Percentiles rank a stretch among this genome's conserved stretches.
These are phyloP conservation scores for Apiotrichum laibachii DNA, from an alignment of 1,284 basidiomycete species.

Conservation along the genomic window DNA sequence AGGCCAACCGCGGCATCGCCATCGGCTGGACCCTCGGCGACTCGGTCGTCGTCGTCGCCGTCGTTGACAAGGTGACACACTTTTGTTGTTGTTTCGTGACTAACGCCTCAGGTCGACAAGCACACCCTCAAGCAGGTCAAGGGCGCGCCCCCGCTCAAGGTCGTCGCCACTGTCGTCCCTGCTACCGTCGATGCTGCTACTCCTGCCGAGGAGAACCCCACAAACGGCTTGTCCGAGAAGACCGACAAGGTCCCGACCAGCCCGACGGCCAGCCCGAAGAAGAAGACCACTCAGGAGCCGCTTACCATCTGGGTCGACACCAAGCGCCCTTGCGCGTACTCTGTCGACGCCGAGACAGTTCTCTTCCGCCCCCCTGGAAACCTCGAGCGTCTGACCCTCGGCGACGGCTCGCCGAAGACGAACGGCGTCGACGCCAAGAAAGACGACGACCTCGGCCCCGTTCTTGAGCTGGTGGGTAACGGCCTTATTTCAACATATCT, in stretches of 20 bases:
- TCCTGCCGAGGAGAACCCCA: neutral
- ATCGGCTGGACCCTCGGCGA: constrained; percentile 33
- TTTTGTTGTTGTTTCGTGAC: no score
- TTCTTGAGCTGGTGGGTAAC: constrained; percentile 1
- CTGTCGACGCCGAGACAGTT: constrained; percentile 25
- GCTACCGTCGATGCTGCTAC: neutral
- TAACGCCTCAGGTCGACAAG: neutral
- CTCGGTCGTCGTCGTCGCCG: constrained; percentile 25
- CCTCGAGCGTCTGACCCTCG: constrained; percentile 5
- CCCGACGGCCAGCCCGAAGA: neutral
- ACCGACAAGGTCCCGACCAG: neutral
- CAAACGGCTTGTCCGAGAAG: neutral
- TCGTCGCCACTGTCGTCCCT: neutral
- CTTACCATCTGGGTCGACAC: constrained; percentile 6
- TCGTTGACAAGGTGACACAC: constrained; percentile 16
- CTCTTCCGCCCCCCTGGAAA: constrained; percentile 29
- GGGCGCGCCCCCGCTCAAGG: constrained; percentile 4
- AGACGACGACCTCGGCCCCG: constrained; percentile 3
- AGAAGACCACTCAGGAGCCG: neutral
- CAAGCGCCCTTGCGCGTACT: constrained; percentile 18
- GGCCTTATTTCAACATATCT: neutral
- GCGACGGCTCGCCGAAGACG: neutral
- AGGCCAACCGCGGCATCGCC: constrained; percentile 16
- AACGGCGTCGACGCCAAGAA: neutral
- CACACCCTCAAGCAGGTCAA: constrained; percentile 2